Evolutionary conservation across 2,329 filamentous ascomycete species (phyloP), one percentile per base, ranked within the genome.

Genomic region (Calycina herbarum): DNA sequence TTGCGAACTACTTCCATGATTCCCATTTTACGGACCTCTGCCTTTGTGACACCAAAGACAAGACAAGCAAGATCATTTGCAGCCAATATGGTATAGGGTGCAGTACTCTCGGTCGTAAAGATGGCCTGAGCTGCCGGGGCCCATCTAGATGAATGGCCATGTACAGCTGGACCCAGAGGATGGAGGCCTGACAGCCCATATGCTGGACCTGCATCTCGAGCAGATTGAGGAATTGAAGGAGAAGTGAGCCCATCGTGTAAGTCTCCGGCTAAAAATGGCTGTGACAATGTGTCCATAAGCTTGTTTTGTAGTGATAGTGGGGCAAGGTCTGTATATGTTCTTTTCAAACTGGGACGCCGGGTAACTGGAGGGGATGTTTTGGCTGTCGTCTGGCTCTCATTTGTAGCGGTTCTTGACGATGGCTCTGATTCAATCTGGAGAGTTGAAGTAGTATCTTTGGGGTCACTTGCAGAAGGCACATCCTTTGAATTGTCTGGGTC

Each of bases 21-120:
- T 59, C 95, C 94, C 82, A 98, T 88, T 76, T 93, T 97, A 64
- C 93, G 88, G 29, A 99, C 92, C 78, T 99, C 95, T 4, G 92
- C 92, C 75, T 93, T 92, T n/a, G 94, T 97, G 10, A 99, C 93
- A n/a, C 95, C 95, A 79, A 98, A 99, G n/a, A 98, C 90, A 56
- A 99, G 83, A 78, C 95, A 99, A 20, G 95, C 95, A 59, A 99
- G 83, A 76, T 99, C 95, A 76, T 99, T 99, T 60, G 95, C 95
- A 2, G 95, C 92, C 62, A 97, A 86, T 66, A 99, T 97, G 0
- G 94, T 99, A 91, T 93, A 99, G 2, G 94, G 95, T 8, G 92
- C 86, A 69, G 90, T 88, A 15, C 91, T 85, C 77, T 96, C 92
- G n/a, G 95, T 99, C 7, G 94, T 96, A 76, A 99, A 99, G 65